Percentiles rank a stretch among this genome's conserved stretches.
Conservation (phyloP, 441 rosid genomes). For the Arabidopsis hybrid region DNA sequence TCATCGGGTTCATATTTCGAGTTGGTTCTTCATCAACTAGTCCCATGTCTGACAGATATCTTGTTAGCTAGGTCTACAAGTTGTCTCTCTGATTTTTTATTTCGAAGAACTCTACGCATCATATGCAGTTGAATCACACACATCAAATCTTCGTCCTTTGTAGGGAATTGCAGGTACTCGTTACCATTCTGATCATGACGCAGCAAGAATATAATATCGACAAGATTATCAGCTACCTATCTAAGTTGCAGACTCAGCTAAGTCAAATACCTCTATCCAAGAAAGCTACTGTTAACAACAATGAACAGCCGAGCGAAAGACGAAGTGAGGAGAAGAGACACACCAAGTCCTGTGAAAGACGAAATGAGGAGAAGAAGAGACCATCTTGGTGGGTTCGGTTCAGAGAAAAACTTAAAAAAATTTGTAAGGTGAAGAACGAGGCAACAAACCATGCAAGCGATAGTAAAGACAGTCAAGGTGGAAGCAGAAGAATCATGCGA, state of each 20-base stretch:
- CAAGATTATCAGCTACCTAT: neutral
- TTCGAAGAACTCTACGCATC: neutral
- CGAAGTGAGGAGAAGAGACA: neutral
- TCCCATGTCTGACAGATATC: constrained; percentile 1
- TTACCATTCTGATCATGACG: constrained; percentile 22
- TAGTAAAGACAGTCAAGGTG: constrained; percentile 29
- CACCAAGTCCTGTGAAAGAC: no score
- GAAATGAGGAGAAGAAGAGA: constrained; percentile 12
- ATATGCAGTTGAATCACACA: constrained; percentile 13
- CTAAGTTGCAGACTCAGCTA: constrained; percentile 1
- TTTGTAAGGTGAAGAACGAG: constrained; percentile 6
- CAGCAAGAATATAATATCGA: constrained; percentile 12
- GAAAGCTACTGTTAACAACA: neutral
- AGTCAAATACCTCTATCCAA: neutral
- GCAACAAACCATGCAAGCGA: constrained; percentile 18
- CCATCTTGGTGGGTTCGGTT: neutral
- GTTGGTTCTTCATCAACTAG: no score
- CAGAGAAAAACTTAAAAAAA: neutral
- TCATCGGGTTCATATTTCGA: neutral
- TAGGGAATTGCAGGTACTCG: constrained; percentile 6
- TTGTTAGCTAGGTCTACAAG: neutral
- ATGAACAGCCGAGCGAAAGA: neutral
- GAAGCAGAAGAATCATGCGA: constrained; percentile 9
- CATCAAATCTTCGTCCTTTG: neutral
- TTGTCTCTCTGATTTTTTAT: neutral